A percentile compares a stretch with the other conserved stretches of the same genome.
Evolutionary conservation across 75 land plant genomes (phyloP).

Genomic region (Larix kaempferi): DNA sequence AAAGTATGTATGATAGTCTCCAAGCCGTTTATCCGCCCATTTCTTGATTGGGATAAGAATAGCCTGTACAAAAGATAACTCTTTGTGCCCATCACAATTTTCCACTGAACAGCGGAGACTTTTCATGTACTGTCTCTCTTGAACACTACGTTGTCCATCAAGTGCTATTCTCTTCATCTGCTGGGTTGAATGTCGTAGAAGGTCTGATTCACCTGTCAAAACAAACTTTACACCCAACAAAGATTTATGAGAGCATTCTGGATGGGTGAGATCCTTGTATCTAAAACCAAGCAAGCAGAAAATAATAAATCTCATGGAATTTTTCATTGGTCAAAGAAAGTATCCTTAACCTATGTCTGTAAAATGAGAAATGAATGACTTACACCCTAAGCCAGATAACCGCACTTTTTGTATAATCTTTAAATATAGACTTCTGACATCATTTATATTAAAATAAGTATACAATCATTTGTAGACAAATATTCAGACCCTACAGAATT

Average conservation of each 20-base stretch:
- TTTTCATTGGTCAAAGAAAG: neutral
- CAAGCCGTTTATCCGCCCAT: conserved; percentile 85
- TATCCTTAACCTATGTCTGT: neutral
- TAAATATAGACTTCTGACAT: neutral
- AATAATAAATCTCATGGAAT: neutral
- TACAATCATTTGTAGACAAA: neutral
- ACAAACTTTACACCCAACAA: conserved; percentile 60
- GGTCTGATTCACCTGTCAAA: conserved; percentile 66
- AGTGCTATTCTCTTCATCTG: conserved; percentile 85
- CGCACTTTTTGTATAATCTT: neutral
- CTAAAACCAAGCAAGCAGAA: neutral
- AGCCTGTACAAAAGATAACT: conserved; percentile 68
- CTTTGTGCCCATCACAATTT: conserved; percentile 39
- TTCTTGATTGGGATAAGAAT: conserved; percentile 76
- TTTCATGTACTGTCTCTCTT: conserved; percentile 85
- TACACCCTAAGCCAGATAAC: neutral
- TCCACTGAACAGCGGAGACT: conserved; percentile 54
- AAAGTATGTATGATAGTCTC: conserved; percentile 86
- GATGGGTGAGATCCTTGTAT: neutral
- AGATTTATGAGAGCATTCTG: neutral
- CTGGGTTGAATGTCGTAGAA: conserved; percentile 70
- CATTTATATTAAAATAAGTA: neutral
- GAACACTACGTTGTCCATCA: conserved; percentile 84
- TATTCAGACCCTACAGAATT: neutral
- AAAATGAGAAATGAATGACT: neutral